Evolutionary conservation across 176 grass and related monocot genomes (phyloP).

Genomic region (Urochloa ruziziensis): DNA sequence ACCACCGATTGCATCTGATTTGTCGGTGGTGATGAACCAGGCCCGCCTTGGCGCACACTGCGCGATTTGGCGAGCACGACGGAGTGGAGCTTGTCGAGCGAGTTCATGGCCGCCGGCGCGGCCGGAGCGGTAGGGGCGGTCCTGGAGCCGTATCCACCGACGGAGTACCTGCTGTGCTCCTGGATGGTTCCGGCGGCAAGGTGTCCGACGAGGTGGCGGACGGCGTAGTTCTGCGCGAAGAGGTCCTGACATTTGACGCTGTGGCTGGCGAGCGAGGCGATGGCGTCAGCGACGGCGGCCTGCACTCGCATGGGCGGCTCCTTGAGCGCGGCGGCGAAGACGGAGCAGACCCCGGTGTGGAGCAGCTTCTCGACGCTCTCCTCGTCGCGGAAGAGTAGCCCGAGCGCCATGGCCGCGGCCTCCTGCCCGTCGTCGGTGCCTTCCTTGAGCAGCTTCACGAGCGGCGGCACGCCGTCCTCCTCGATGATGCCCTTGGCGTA

Average conservation of each 20-base stretch:
- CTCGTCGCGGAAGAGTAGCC: slow-evolving; percentile 55
- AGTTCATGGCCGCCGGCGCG: slow-evolving; percentile 6
- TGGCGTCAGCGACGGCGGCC: slow-evolving; percentile 64
- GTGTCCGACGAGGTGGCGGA: slow-evolving; percentile 74
- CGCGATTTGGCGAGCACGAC: slow-evolving; percentile 55
- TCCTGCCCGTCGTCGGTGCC: slow-evolving; percentile 70
- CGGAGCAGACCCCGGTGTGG: slow-evolving; percentile 62
- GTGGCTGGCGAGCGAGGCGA: slow-evolving; percentile 56
- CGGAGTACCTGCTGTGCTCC: slow-evolving; percentile 78
- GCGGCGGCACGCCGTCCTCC: slow-evolving; percentile 80
- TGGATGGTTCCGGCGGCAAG: slow-evolving; percentile 79
- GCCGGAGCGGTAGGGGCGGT: not conserved
- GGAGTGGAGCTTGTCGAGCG: slow-evolving; percentile 67
- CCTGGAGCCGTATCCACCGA: not conserved
- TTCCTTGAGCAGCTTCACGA: slow-evolving; percentile 82
- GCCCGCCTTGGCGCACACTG: slow-evolving; percentile 18
- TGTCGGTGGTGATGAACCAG: slow-evolving; percentile 16
- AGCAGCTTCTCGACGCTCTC: slow-evolving; percentile 59
- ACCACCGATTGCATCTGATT: slow-evolving; percentile 68
- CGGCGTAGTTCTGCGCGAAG: slow-evolving; percentile 65
- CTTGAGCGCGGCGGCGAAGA: slow-evolving; percentile 69
- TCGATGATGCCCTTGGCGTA: slow-evolving; percentile 82
- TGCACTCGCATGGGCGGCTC: slow-evolving; percentile 79
- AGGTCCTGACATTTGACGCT: slow-evolving; percentile 63
- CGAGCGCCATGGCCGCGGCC: slow-evolving; percentile 68